Evolutionary conservation across 371 early-diverging fungal genomes (phyloP).

Genomic region (Rhizopus arrhizus): DNA sequence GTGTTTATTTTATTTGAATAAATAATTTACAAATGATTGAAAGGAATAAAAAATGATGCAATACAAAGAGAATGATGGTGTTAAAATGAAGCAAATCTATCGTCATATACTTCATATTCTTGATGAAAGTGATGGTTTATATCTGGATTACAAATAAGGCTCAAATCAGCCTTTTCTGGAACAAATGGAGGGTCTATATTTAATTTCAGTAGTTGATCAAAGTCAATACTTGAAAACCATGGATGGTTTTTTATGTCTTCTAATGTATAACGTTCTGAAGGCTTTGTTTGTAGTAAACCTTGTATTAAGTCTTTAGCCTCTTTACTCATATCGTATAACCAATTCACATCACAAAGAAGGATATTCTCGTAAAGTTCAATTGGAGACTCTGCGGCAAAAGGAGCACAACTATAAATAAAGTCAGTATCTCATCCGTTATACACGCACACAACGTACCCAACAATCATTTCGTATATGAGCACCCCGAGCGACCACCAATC

Average conservation of each 20-base stretch:
- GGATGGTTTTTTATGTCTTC: conserved; percentile 71
- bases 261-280: conserved; percentile 88
- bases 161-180: conserved; percentile 25
- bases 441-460: conserved; percentile 51
- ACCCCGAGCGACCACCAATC: conserved; percentile 99
- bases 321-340: conserved; percentile 80
- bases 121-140: no score
- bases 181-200: conserved; percentile 64
- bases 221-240: conserved; percentile 73
- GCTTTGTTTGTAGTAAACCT: conserved; percentile 76
- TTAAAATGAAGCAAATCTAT: no score
- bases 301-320: conserved; percentile 84
- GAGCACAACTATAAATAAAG: conserved; percentile 55
- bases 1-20: no score
- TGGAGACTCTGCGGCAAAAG: conserved; percentile 55
- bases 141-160: no score
- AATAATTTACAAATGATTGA: no score
- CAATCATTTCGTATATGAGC: conserved; percentile 93
- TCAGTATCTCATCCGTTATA: not conserved
- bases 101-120: no score
- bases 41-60: no score
- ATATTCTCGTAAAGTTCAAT: conserved; percentile 91
- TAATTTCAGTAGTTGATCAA: conserved; percentile 59
- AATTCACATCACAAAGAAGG: conserved; percentile 71
- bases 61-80: no score